Evolutionary conservation across 805 yeast genomes (phyloP).

Genomic region (Candida vaughaniae): DNA sequence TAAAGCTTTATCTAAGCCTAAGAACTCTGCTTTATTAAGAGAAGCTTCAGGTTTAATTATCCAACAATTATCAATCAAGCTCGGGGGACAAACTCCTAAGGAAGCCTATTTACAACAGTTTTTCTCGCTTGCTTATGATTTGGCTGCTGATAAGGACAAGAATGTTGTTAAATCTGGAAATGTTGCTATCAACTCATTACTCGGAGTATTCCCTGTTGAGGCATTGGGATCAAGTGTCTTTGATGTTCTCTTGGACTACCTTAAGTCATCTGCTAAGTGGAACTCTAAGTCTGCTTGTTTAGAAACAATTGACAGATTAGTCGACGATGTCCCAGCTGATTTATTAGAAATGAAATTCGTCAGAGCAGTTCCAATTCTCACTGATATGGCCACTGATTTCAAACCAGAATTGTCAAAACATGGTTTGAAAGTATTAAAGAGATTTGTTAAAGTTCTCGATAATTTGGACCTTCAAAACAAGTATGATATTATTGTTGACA

Average conservation of each 20-base stretch:
- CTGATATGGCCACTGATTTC: slow-evolving; percentile 91
- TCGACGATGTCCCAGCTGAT: slow-evolving; percentile 82
- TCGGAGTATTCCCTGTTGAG: slow-evolving; percentile 71
- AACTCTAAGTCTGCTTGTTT: slow-evolving; percentile 83
- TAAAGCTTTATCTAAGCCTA: slow-evolving; percentile 67
- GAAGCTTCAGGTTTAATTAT: slow-evolving; percentile 72
- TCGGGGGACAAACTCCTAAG: slow-evolving; percentile 66
- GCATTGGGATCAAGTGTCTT: slow-evolving; percentile 73
- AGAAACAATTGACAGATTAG: slow-evolving; percentile 66
- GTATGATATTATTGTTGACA: slow-evolving; percentile 75
- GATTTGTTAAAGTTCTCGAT: slow-evolving; percentile 79
- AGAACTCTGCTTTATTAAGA: slow-evolving; percentile 69
- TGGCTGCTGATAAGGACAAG: slow-evolving; percentile 83
- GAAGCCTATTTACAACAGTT: slow-evolving; percentile 73
- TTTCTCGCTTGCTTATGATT: slow-evolving; percentile 64
- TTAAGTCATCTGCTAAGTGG: slow-evolving; percentile 88
- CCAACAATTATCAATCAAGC: slow-evolving; percentile 55
- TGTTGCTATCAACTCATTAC: slow-evolving; percentile 66
- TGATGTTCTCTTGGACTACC: slow-evolving; percentile 58
- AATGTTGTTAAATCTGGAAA: slow-evolving; percentile 86
- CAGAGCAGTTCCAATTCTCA: slow-evolving; percentile 76
- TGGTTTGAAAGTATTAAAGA: slow-evolving; percentile 68
- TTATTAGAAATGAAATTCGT: slow-evolving; percentile 79
- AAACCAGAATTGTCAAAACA: slow-evolving; percentile 92
- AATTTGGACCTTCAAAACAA: slow-evolving; percentile 90